A percentile compares a stretch with the other conserved stretches of the same genome.
Evolutionary conservation across 2,329 filamentous ascomycete genomes (phyloP).

Genomic region (Nigrospora oryzae): DNA sequence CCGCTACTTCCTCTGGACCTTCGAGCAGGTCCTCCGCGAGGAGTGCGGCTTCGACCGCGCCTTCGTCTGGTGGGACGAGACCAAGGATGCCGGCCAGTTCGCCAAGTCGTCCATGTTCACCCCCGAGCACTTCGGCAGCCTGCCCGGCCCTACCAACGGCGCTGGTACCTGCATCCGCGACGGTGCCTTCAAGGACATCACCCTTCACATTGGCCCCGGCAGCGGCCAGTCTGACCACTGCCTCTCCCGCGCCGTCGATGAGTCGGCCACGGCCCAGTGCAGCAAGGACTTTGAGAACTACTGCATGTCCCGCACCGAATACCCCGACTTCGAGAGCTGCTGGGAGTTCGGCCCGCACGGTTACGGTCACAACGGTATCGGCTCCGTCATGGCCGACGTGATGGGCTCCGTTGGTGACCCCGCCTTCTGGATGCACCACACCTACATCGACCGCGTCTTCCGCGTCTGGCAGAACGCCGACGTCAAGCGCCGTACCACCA

Average conservation of each 20-base stretch:
- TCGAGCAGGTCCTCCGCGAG: conserved; percentile 15
- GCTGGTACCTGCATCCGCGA: conserved; percentile 16
- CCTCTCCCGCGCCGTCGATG: conserved; percentile 21
- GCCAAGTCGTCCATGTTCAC: conserved; percentile 18
- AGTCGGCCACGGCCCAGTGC: conserved; percentile 15
- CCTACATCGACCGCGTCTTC: conserved; percentile 5
- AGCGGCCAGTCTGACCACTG: conserved; percentile 18
- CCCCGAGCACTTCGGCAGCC: conserved; percentile 16
- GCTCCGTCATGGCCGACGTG: conserved; percentile 20
- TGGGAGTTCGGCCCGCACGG: conserved; percentile 17
- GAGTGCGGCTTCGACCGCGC: conserved; percentile 22
- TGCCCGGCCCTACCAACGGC: conserved; percentile 14
- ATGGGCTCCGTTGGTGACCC: conserved; percentile 21
- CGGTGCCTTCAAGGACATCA: conserved; percentile 16
- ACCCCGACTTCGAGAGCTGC: conserved; percentile 5
- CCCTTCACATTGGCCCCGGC: conserved; percentile 7
- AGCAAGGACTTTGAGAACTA: conserved; percentile 6
- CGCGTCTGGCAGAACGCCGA: conserved; percentile 12
- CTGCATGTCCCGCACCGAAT: conserved; percentile 4
- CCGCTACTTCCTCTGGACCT: conserved; percentile 11
- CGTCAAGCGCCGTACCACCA: conserved; percentile 14
- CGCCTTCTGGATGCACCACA: conserved; percentile 13
- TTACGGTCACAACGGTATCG: conserved; percentile 23
- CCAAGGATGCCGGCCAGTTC: conserved; percentile 22
- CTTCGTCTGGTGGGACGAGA: conserved; percentile 25